These are phyloP conservation scores for Exophiala xenobiotica DNA, from an alignment of 2,329 filamentous ascomycete species.

Conservation along the genomic window DNA sequence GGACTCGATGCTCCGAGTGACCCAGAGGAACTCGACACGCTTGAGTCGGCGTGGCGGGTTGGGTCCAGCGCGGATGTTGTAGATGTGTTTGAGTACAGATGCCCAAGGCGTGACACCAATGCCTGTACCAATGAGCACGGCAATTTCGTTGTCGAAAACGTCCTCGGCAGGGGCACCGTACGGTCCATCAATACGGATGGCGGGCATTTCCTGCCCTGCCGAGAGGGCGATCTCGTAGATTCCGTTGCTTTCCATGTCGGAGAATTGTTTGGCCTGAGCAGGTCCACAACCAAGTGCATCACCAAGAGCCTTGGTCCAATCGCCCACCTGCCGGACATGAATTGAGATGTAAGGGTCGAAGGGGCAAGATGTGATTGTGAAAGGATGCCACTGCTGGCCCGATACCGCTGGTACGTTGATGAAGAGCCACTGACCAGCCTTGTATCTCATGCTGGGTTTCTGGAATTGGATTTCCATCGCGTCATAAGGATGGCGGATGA, in stretches of 20 bases:
- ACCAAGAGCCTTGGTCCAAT: conserved; percentile 92
- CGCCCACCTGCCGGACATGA: conserved; percentile 92
- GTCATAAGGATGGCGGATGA: conserved; percentile 93
- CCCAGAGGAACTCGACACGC: conserved; percentile 98
- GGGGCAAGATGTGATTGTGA: conserved; percentile 97
- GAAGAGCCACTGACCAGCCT: conserved; percentile 97
- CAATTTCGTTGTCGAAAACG: conserved; percentile 88
- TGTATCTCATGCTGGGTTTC: conserved; percentile 97
- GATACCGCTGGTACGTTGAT: conserved; percentile 89
- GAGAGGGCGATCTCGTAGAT: conserved; percentile 98
- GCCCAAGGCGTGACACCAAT: conserved; percentile 87
- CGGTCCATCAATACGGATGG: conserved; percentile 85
- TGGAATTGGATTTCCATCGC: conserved; percentile 96
- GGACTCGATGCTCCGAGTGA: conserved; percentile 90
- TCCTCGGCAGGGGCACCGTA: conserved; percentile 97
- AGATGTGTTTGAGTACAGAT: conserved; percentile 94
- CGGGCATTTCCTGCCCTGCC: conserved; percentile 89
- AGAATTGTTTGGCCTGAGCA: conserved; percentile 85
- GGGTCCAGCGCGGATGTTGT: conserved; percentile 86
- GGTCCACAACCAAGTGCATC: conserved; percentile 89
- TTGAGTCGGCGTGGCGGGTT: conserved; percentile 87
- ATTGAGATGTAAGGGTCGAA: conserved; percentile 93
- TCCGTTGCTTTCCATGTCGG: conserved; percentile 84
- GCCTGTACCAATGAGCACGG: conserved; percentile 75
- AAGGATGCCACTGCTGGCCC: conserved; percentile 93